Conservation (phyloP, 2,329 filamentous ascomycete species). For the Ceratocystis albifundus region DNA sequence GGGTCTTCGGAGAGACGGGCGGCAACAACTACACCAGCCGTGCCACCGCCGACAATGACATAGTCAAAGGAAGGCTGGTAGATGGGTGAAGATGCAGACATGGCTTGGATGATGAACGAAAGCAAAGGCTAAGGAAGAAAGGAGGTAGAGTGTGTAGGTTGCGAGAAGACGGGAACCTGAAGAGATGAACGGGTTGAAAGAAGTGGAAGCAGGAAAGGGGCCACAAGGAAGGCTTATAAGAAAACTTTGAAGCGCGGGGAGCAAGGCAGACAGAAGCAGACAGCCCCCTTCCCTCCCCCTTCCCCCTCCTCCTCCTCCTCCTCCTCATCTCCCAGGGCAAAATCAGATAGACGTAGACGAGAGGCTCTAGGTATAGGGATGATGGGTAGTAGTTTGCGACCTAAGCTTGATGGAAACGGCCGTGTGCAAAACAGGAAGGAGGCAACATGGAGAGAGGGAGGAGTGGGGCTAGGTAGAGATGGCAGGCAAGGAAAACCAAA, state of each 20-base stretch:
- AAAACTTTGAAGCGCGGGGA: not conserved
- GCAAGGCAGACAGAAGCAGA: not conserved
- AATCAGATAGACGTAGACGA: not conserved
- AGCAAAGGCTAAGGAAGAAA: not conserved
- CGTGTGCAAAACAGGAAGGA: not conserved
- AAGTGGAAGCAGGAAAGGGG: not conserved
- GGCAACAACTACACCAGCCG: constrained; percentile 30
- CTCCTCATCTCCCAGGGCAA: too few relatives aligned
- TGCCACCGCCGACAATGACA: constrained; percentile 30
- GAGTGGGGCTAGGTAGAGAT: not conserved
- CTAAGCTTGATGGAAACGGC: not conserved
- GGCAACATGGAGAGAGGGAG: not conserved
- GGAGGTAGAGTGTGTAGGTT: not conserved
- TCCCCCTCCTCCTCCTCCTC: too few relatives aligned
- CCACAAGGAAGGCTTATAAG: not conserved
- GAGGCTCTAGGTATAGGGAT: not conserved
- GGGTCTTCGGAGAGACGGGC: constrained; percentile 28
- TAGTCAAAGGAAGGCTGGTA: constrained; percentile 25
- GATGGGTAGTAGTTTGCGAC: not conserved
- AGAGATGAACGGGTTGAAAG: not conserved
- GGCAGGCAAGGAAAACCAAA: not conserved
- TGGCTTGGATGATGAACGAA: not conserved
- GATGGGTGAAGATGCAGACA: not conserved
- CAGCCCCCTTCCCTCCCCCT: too few relatives aligned
- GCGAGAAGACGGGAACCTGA: not conserved